These are phyloP conservation scores for Plasmodium vivax DNA, from an alignment of 169 alveolate genomes.

Conservation along the genomic window DNA sequence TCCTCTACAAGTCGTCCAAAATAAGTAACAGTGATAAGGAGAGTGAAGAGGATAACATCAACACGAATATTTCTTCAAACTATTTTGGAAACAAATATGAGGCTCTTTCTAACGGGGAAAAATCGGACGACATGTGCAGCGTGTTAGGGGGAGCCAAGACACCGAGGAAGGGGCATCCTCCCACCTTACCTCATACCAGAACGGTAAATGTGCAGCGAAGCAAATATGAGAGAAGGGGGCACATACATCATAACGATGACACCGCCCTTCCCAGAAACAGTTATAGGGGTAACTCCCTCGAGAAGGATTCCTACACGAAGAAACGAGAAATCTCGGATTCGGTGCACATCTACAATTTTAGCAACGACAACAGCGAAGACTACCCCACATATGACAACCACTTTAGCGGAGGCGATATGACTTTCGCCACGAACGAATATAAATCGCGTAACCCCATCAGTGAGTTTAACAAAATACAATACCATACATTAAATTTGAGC, in stretches of 20 bases:
- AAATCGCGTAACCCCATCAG: not conserved
- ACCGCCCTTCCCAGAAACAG: not conserved
- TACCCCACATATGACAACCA: not conserved
- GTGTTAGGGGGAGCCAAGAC: not conserved
- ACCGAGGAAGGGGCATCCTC: not conserved
- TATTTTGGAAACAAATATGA: slow-evolving; percentile 23
- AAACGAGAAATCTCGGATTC: not conserved
- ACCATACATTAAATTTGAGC: slow-evolving; percentile 36
- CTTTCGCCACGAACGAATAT: not conserved
- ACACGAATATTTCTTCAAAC: slow-evolving; percentile 16
- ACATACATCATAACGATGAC: not conserved
- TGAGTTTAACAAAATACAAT: slow-evolving; percentile 7
- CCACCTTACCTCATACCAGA: not conserved
- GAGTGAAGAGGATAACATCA: not conserved
- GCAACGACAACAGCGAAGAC: not conserved
- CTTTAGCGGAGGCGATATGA: not conserved
- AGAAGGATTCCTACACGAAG: not conserved
- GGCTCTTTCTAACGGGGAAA: not conserved
- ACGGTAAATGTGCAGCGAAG: not conserved
- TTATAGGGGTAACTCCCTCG: not conserved
- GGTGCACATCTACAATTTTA: not conserved
- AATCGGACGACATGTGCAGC: slow-evolving; percentile 6
- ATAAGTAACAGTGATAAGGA: slow-evolving; percentile 22
- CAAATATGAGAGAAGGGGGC: not conserved
- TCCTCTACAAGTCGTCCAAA: slow-evolving; percentile 65